A percentile compares a stretch with the other conserved stretches of the same genome.
Conservation (phyloP, 495 filamentous ascomycete genomes). For the Cercophora newfieldiana region DNA sequence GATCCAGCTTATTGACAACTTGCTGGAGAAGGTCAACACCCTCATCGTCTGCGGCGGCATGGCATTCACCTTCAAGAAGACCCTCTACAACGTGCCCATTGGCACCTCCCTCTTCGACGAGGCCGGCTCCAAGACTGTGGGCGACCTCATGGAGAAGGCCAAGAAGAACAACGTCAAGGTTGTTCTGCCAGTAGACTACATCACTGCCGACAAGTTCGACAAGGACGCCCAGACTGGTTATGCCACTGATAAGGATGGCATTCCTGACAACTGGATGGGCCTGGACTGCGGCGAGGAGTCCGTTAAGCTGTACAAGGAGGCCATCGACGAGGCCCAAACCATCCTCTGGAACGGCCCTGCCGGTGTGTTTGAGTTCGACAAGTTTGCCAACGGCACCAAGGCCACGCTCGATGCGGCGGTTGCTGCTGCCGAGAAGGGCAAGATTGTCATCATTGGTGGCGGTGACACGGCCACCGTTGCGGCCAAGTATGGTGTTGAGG, state of each 20-base stretch:
- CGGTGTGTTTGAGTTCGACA: slow-evolving; percentile 95
- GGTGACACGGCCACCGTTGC: slow-evolving; percentile 98
- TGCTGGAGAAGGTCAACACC: slow-evolving; percentile 94
- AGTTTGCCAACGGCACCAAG: slow-evolving; percentile 90
- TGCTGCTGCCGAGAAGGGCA: slow-evolving; percentile 70
- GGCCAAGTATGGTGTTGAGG: slow-evolving; percentile 93
- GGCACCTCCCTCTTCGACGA: slow-evolving; percentile 94
- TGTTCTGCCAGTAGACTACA: slow-evolving; percentile 90
- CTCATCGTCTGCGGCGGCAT: slow-evolving; percentile 97
- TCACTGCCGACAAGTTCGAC: slow-evolving; percentile 93
- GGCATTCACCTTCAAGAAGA: slow-evolving; percentile 99
- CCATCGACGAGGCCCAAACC: slow-evolving; percentile 86
- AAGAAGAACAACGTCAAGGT: slow-evolving; percentile 94
- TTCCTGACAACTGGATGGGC: slow-evolving; percentile 96
- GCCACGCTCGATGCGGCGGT: slow-evolving; percentile 84
- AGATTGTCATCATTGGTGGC: slow-evolving; percentile 97
- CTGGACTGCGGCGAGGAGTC: slow-evolving; percentile 91
- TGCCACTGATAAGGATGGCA: slow-evolving; percentile 84
- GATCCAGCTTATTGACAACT: slow-evolving; percentile 98
- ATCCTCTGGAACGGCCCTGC: slow-evolving; percentile 99
- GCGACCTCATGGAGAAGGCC: slow-evolving; percentile 86
- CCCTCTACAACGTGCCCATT: slow-evolving; percentile 83
- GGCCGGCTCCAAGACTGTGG: slow-evolving; percentile 89
- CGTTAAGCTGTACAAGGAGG: slow-evolving; percentile 77
- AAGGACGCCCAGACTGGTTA: slow-evolving; percentile 77